Evolutionary conservation across 108 stramenopile genomes (phyloP).

Genomic region (Pseudonitzschia multiseries): DNA sequence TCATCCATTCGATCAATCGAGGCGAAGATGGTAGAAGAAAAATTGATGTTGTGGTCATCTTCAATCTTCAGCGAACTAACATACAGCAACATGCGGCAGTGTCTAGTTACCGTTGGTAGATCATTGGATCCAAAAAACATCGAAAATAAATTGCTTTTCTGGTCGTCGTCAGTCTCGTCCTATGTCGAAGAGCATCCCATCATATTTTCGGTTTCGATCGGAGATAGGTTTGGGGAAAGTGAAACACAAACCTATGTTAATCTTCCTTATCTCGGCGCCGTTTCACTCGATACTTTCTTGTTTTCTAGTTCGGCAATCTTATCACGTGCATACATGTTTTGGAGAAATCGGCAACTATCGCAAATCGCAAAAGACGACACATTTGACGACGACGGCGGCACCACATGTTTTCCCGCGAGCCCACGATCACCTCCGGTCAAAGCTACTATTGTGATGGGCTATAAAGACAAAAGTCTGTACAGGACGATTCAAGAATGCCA

Average conservation of each 20-base stretch:
- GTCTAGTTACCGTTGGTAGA: neutral
- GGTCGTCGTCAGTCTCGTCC: neutral
- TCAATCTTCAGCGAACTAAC: neutral
- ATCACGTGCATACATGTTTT: neutral
- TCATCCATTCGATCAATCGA: neutral
- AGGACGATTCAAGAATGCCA: slow-evolving; percentile 5
- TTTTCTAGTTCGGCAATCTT: slow-evolving; percentile 13
- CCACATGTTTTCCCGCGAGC: neutral
- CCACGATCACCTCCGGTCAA: slow-evolving; percentile 14
- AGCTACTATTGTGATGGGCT: slow-evolving; percentile 5
- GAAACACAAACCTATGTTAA: neutral
- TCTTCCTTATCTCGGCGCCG: slow-evolving; percentile 13
- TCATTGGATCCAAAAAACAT: slow-evolving; percentile 2
- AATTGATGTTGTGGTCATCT: neutral
- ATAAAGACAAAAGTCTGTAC: slow-evolving; percentile 13
- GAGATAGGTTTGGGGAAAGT: neutral
- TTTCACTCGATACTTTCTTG: slow-evolving; percentile 7
- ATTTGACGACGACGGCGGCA: neutral
- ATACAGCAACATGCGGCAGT: neutral
- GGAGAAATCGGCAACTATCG: slow-evolving; percentile 6
- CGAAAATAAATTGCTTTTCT: neutral
- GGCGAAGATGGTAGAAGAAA: neutral
- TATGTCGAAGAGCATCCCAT: neutral
- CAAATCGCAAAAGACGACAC: neutral
- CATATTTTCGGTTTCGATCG: neutral